Percentiles rank a stretch among this genome's conserved stretches.
These are phyloP conservation scores for Trichoderma gamsii DNA, from an alignment of 495 filamentous ascomycete species.

Conservation along the genomic window DNA sequence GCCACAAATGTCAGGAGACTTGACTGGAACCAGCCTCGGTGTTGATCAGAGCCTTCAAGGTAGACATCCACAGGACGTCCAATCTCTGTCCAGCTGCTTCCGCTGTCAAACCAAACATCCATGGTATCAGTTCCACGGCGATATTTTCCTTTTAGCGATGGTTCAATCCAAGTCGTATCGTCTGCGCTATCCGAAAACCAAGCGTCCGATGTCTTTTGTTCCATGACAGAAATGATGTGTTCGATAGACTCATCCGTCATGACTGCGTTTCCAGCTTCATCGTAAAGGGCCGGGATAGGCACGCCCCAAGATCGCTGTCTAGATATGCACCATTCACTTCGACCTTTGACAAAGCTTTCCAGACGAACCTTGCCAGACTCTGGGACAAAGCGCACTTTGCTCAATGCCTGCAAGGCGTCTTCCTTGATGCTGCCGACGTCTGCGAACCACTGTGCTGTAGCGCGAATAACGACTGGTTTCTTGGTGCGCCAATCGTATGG, in stretches of 20 bases:
- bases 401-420: conserved; percentile 58
- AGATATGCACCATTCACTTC: conserved; percentile 98
- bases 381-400: conserved; percentile 72
- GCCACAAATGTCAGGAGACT: conserved; percentile 79
- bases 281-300: conserved; percentile 87
- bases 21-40: conserved; percentile 99
- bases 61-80: conserved; percentile 73
- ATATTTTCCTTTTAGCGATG: conserved; percentile 48
- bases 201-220: conserved; percentile 71
- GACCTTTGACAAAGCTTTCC: conserved; percentile 74
- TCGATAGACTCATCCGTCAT: conserved; percentile 72
- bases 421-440: conserved; percentile 77
- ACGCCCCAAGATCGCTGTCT: conserved; percentile 94
- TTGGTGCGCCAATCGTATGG: conserved; percentile 98
- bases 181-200: conserved; percentile 85
- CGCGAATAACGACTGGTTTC: conserved; percentile 78
- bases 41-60: conserved; percentile 90
- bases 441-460: conserved; percentile 97
- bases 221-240: conserved; percentile 76
- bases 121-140: conserved; percentile 89
- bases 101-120: conserved; percentile 99
- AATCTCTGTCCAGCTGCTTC: conserved; percentile 79
- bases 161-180: conserved; percentile 67
- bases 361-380: conserved; percentile 63
- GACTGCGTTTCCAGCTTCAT: conserved; percentile 61